These are phyloP conservation scores for Scleroderma bovista DNA, from an alignment of 768 basidiomycete species.

Conservation along the genomic window DNA sequence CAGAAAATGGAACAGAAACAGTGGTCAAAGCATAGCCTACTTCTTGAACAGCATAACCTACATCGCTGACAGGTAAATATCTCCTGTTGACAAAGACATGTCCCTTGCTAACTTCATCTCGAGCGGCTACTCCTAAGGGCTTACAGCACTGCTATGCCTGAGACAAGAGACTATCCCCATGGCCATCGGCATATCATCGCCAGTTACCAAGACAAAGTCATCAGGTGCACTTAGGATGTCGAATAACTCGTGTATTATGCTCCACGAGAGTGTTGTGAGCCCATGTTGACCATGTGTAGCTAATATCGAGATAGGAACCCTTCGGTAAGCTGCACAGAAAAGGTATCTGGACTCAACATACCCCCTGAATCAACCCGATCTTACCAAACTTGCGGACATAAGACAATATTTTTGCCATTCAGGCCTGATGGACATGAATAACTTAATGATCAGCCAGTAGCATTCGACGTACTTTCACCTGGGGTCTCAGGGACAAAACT, in stretches of 20 bases:
- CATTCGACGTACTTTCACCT: slow-evolving; percentile 27
- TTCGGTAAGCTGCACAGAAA: slow-evolving; percentile 1
- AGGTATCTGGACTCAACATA: slow-evolving; percentile 20
- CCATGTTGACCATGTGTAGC: slow-evolving; percentile 30
- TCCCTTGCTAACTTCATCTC: slow-evolving; percentile 38
- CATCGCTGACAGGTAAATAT: slow-evolving; percentile 61
- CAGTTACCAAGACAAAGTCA: slow-evolving; percentile 38
- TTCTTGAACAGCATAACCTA: slow-evolving; percentile 31
- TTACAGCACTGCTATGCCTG: slow-evolving; percentile 48
- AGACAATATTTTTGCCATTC: slow-evolving; percentile 69
- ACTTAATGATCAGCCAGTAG: not conserved
- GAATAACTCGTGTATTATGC: slow-evolving; percentile 35
- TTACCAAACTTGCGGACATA: slow-evolving; percentile 67
- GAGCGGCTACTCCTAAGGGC: slow-evolving; percentile 48
- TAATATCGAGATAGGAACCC: slow-evolving; percentile 29
- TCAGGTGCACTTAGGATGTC: slow-evolving; percentile 30
- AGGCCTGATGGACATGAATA: slow-evolving; percentile 36
- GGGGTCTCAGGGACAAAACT: slow-evolving; percentile 73
- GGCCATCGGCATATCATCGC: slow-evolving; percentile 14
- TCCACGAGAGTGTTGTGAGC: slow-evolving; percentile 38
- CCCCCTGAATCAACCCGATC: slow-evolving; percentile 52
- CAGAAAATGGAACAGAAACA: no score
- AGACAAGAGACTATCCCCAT: slow-evolving; percentile 32
- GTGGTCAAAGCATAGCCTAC: not conserved
- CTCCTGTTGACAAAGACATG: slow-evolving; percentile 91